Evolutionary conservation across 345 rosid genomes (phyloP).

Genomic region (Rhodamnia rubescens): DNA sequence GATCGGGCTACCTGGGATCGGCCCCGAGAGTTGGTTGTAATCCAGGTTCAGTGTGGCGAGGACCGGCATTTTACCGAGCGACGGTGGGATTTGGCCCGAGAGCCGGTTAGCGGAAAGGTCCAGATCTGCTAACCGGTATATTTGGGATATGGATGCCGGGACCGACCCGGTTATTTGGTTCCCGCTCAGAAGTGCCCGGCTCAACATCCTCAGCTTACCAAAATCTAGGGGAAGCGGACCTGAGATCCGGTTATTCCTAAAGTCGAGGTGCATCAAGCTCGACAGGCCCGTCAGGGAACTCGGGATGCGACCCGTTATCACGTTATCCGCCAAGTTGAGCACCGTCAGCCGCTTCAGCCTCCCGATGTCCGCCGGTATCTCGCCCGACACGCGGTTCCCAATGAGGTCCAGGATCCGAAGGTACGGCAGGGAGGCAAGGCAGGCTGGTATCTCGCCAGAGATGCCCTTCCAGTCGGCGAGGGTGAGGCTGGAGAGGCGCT

Average conservation of each 20-base stretch:
- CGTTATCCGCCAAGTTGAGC: constrained; percentile 33
- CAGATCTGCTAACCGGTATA: constrained; percentile 34
- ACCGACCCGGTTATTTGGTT: constrained; percentile 20
- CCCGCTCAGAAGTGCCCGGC: constrained; percentile 31
- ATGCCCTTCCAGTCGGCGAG: constrained; percentile 41
- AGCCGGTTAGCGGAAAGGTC: constrained; percentile 29
- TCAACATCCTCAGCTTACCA: constrained; percentile 22
- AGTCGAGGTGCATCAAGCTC: constrained; percentile 31
- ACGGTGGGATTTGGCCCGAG: constrained; percentile 23
- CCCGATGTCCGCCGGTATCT: constrained; percentile 26
- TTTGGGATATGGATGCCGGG: constrained; percentile 18
- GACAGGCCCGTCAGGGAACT: constrained; percentile 21
- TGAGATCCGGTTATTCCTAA: constrained; percentile 26
- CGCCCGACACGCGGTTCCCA: constrained; percentile 27
- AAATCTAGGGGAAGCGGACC: constrained; percentile 25
- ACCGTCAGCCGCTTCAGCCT: constrained; percentile 23
- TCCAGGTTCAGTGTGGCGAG: constrained; percentile 32
- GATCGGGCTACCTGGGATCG: constrained; percentile 21
- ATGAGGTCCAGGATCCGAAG: constrained; percentile 28
- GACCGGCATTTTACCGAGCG: constrained; percentile 35
- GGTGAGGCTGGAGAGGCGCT: constrained; percentile 26
- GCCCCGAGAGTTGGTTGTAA: constrained; percentile 16
- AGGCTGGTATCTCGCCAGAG: constrained; percentile 28
- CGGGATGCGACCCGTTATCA: constrained; percentile 25
- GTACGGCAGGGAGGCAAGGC: constrained; percentile 22